Percentiles rank a stretch among this genome's conserved stretches.
Conservation (phyloP, 2,329 filamentous ascomycete genomes). For the Apiospora marii region DNA sequence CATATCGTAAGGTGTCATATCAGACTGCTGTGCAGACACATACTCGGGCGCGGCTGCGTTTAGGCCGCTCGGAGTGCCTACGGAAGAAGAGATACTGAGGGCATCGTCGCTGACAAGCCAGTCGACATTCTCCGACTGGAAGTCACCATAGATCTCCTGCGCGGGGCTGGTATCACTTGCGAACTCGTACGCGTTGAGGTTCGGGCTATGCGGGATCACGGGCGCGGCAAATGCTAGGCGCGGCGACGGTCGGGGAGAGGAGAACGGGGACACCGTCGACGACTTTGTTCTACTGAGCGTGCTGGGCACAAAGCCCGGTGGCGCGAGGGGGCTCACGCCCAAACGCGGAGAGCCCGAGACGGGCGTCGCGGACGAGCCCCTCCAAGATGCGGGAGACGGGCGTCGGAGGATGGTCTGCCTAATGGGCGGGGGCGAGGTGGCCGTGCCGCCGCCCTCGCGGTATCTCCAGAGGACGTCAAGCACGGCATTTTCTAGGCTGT, state of each 20-base stretch:
- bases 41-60: constrained; percentile 86
- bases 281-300: constrained; percentile 81
- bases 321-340: constrained; percentile 82
- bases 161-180: constrained; percentile 80
- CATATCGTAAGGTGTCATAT: constrained; percentile 99
- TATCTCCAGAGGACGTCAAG: constrained; percentile 91
- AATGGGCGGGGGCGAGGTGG: constrained; percentile 81
- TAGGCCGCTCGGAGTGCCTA: constrained; percentile 72
- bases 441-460: constrained; percentile 69
- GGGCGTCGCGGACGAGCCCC: constrained; percentile 74
- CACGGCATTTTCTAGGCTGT: constrained; percentile 86
- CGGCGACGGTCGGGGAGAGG: constrained; percentile 91
- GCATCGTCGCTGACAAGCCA: constrained; percentile 94
- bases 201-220: constrained; percentile 91
- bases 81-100: constrained; percentile 79
- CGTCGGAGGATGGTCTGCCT: constrained; percentile 90
- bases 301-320: constrained; percentile 82
- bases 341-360: constrained; percentile 83
- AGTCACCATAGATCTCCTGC: constrained; percentile 87
- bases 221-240: constrained; percentile 90
- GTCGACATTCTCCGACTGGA: constrained; percentile 93
- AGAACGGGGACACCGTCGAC: constrained; percentile 86
- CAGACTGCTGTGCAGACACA: constrained; percentile 71
- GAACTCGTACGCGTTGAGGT: constrained; percentile 94
- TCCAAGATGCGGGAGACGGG: constrained; percentile 93